phyloP scores from a whole-genome alignment of 345 rosid species.

The Ailanthus altissimus region DNA sequence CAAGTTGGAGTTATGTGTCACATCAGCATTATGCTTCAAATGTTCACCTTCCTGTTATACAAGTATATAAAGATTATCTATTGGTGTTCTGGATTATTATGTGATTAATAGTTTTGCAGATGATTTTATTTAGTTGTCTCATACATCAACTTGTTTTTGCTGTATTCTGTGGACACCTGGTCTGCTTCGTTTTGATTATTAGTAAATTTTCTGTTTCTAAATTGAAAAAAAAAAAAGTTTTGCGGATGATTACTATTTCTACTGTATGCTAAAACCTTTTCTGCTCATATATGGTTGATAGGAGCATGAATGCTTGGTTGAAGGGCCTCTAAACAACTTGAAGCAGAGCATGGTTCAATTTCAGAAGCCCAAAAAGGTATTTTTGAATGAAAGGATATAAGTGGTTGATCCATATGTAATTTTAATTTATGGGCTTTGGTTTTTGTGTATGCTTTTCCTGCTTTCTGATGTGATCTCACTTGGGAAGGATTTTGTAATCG shows the following conservation, averaged over 20 bases:
- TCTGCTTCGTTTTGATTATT: too few species aligned
- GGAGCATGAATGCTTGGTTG: conserved; percentile 99
- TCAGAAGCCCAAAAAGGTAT: conserved; percentile 97
- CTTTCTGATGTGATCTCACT: background rate
- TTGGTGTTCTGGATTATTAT: background rate
- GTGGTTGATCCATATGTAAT: conserved; percentile 10
- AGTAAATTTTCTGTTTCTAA: too few species aligned
- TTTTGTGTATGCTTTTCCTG: background rate
- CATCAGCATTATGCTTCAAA: background rate
- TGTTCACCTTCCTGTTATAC: conserved; percentile 7
- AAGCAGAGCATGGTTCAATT: conserved; percentile 99
- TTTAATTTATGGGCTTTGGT: background rate
- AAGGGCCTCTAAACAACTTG: conserved; percentile 96
- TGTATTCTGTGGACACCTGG: too few species aligned
- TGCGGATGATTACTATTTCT: background rate
- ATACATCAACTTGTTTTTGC: too few species aligned
- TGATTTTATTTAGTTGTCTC: too few species aligned
- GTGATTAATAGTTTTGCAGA: background rate
- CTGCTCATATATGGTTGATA: conserved; percentile 26
- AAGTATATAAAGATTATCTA: background rate
- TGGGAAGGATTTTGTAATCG: background rate
- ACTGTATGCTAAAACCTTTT: background rate
- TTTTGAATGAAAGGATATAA: background rate
- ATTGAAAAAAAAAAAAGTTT: background rate
- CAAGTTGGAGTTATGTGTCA: background rate